phyloP scores from a whole-genome alignment of 2,329 filamentous ascomycete genomes.

The Sporothrix brasiliensis region DNA sequence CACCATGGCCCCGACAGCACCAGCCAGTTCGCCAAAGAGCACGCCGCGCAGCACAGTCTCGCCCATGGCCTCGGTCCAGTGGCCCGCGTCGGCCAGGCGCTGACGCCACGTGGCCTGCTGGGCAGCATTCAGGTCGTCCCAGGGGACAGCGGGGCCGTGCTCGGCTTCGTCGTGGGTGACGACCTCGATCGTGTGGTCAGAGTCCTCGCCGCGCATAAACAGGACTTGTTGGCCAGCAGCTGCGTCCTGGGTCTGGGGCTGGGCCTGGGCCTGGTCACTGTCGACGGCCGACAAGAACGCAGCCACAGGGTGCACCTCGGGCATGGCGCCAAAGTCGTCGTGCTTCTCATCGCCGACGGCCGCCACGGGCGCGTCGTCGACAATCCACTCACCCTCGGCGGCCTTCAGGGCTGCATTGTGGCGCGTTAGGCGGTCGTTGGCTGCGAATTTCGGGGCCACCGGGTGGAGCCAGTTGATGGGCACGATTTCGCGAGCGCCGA shows the following conservation, averaged over 20 bases:
- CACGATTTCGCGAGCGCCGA: constrained; percentile 60
- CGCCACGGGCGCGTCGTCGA: background rate
- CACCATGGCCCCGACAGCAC: constrained; percentile 59
- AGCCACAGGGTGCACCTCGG: constrained; percentile 36
- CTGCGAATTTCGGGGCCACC: constrained; percentile 10
- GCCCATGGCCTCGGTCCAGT: constrained; percentile 79
- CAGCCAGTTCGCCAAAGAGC: constrained; percentile 73
- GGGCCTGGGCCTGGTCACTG: background rate
- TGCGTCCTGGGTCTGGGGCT: background rate
- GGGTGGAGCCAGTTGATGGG: constrained; percentile 48
- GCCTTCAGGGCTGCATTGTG: constrained; percentile 22
- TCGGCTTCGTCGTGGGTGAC: constrained; percentile 52
- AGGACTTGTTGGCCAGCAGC: constrained; percentile 23
- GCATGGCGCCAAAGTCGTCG: constrained; percentile 24
- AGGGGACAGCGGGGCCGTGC: constrained; percentile 57
- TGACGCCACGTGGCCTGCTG: constrained; percentile 71
- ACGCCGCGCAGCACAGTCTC: constrained; percentile 76
- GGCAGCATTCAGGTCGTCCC: constrained; percentile 68
- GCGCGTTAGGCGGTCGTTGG: constrained; percentile 19
- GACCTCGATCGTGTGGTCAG: constrained; percentile 42
- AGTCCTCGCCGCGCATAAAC: constrained; percentile 35
- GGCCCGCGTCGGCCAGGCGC: constrained; percentile 68
- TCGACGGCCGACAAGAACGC: constrained; percentile 27
- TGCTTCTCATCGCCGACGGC: background rate
- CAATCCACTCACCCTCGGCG: background rate